Base-by-base conservation (phyloP, 164 flowering plant genomes). In the Annona squamosa region DNA sequence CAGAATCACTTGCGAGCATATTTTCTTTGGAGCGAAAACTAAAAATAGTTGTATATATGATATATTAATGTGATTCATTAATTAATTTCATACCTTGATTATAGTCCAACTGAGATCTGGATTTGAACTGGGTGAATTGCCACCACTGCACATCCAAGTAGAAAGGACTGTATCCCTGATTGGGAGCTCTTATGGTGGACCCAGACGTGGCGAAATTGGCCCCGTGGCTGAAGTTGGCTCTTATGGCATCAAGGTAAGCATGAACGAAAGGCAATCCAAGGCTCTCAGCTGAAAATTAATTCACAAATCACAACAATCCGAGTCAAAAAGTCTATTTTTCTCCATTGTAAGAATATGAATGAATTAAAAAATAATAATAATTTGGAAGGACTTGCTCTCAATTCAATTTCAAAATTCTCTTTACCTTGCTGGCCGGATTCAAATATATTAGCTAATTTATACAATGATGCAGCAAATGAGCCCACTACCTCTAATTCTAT, bases 171-270 rank as follows among this genome's bases (percentile, higher is more conserved):
- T 52, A 81, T 17, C 91, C 92, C 37, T 26, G 37, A 79, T 87
- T 84, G 41, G 79, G 92, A 4, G 82, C 86, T 63, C 87, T 75
- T 5, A 88, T 77, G 18, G 87, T 84, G 1, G 85, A 84, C 52
- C 65, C 82, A 1, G 82, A 77, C 0, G 82, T 80, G 0, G 79
- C 82, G 37, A 88, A 88, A 71, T 88, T 88, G 73, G 87, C 90
- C 61, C 91, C 91, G 68, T 84, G 85, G 43, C 70, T 88, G 82
- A 86, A 88, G 76, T 88, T 86, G 1, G 91, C 81, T 4, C 89
- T 88, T 68, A 86, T 69, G 0, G 88, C 71, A 48, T 88, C 89
- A 1, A 88, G 82, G 72, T 71, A 88, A 2, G 90, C 87, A 67
- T 78, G 82, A 1, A 88, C 73, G 68, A 81, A 77, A 4, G 88